Evolutionary conservation across 495 filamentous ascomycete species (phyloP).

Genomic region (Aspergillus nidulans): DNA sequence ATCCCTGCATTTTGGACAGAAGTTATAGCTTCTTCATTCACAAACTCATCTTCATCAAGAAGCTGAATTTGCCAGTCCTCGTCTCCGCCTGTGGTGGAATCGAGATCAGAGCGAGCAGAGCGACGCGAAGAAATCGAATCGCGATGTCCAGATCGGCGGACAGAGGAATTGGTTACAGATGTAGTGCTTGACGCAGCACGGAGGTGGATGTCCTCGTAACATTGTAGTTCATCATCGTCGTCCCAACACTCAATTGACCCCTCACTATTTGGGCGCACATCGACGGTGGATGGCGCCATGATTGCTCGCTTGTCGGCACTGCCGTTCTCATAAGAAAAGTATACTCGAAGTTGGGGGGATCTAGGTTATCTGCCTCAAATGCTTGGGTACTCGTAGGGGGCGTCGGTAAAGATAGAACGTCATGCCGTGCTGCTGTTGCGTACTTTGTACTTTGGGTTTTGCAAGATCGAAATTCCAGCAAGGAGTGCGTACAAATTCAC

Average conservation of each 20-base stretch:
- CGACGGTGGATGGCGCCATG: conserved; percentile 58
- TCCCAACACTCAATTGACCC: conserved; percentile 81
- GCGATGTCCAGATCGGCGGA: conserved; percentile 53
- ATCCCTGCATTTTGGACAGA: conserved; percentile 86
- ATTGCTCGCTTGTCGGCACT: neutral
- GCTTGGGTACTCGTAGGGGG: conserved; percentile 22
- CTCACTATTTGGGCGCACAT: conserved; percentile 49
- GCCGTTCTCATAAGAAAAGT: neutral
- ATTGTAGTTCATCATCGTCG: conserved; percentile 76
- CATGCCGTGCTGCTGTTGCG: conserved; percentile 30
- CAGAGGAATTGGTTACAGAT: conserved; percentile 44
- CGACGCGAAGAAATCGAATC: conserved; percentile 73
- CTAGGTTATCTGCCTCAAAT: conserved; percentile 22
- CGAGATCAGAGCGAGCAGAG: conserved; percentile 75
- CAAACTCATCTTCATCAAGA: conserved; percentile 72
- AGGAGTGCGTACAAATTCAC: neutral
- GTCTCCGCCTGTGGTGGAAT: conserved; percentile 65
- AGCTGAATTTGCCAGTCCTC: conserved; percentile 82
- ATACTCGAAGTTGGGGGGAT: neutral
- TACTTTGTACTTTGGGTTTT: conserved; percentile 1
- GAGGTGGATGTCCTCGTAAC: conserved; percentile 65
- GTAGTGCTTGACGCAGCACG: conserved; percentile 59
- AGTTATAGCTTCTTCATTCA: conserved; percentile 76
- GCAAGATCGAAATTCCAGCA: neutral
- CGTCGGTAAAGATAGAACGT: conserved; percentile 22